Percentiles rank a stretch among this genome's conserved stretches.
Evolutionary conservation across 139 green algal genomes (phyloP).

Genomic region (Chlorella sp.): DNA sequence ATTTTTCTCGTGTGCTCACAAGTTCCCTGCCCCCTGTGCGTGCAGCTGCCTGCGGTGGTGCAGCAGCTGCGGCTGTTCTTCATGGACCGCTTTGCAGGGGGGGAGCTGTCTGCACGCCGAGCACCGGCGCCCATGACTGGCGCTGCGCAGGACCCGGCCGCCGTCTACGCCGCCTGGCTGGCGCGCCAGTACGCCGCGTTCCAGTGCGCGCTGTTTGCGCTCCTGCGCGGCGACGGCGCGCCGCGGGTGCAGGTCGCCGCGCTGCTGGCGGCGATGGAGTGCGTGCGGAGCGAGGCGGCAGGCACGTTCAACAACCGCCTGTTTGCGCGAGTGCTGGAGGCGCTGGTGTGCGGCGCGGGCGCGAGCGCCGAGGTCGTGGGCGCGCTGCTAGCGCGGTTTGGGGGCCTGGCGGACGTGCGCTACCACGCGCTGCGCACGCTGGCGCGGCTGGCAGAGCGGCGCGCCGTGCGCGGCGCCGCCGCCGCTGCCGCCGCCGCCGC

Average conservation of each 20-base stretch:
- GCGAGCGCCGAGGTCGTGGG: constrained; percentile 46
- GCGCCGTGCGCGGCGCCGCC: constrained; percentile 4
- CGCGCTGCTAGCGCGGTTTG: constrained; percentile 53
- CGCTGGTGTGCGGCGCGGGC: constrained; percentile 14
- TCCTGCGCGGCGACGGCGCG: background rate
- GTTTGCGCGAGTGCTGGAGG: constrained; percentile 44
- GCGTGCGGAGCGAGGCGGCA: constrained; percentile 29
- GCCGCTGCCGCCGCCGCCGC: background rate
- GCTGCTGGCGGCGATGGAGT: constrained; percentile 62
- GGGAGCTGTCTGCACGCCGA: constrained; percentile 25
- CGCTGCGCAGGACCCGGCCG: background rate
- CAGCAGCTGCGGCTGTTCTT: constrained; percentile 29
- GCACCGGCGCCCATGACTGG: background rate
- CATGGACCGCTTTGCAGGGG: constrained; percentile 16
- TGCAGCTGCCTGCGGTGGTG: constrained; percentile 14
- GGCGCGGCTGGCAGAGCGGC: constrained; percentile 28
- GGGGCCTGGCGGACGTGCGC: constrained; percentile 56
- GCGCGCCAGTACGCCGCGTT: constrained; percentile 24
- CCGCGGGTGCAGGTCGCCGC: constrained; percentile 39
- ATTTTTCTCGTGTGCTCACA: background rate
- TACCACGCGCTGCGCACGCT: constrained; percentile 64
- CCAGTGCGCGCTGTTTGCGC: constrained; percentile 5
- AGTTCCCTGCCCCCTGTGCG: background rate
- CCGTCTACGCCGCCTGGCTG: constrained; percentile 29
- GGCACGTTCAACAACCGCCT: constrained; percentile 42